Percentiles rank a stretch among this genome's conserved stretches.
phyloP scores from a whole-genome alignment of 306 rosid species.

The Vachellia pachyceras region DNA sequence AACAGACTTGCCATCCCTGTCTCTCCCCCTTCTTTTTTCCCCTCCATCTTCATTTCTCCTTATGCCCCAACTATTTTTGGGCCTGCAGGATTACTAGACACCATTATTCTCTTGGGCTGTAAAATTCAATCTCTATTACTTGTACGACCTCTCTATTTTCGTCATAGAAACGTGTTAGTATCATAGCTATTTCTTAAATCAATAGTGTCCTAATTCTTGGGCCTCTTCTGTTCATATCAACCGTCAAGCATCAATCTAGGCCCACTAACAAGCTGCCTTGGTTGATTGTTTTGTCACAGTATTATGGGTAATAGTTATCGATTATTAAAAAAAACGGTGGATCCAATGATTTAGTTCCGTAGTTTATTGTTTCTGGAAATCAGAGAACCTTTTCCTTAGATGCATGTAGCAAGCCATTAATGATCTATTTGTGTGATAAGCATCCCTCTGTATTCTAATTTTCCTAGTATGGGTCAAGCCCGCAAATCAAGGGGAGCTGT shows the following conservation, averaged over 20 bases:
- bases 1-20: background rate
- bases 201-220: background rate
- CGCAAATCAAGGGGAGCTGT: background rate
- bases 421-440: background rate
- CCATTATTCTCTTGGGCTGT: background rate
- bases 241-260: background rate
- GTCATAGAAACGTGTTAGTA: background rate
- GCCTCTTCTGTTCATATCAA: background rate
- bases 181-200: no score
- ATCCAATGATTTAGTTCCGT: background rate
- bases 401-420: background rate
- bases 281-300: background rate
- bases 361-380: no score
- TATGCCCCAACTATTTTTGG: background rate
- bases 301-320: no score
- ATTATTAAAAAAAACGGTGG: background rate
- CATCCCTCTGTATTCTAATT: background rate
- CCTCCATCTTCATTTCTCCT: background rate
- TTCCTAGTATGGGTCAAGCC: background rate
- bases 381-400: background rate
- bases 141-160: background rate
- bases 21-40: background rate
- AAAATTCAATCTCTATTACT: background rate
- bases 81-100: background rate
- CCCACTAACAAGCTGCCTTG: background rate